These are phyloP conservation scores for Candida broadrunensis DNA, from an alignment of 805 yeast species.

Conservation along the genomic window DNA sequence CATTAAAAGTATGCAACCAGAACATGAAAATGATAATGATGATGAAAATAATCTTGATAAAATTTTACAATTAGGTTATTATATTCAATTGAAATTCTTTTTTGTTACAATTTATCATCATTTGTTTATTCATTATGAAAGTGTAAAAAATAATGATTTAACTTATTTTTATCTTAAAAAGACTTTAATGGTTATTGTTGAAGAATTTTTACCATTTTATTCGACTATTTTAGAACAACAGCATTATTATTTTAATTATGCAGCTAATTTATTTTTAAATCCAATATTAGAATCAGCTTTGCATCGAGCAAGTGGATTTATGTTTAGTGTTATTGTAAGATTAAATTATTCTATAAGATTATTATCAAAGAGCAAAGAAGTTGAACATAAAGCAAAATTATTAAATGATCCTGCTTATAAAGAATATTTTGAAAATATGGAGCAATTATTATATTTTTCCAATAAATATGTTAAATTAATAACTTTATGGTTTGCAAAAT, in stretches of 20 bases:
- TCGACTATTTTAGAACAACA: constrained; percentile 23
- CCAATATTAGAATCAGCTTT: constrained; percentile 30
- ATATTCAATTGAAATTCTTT: constrained; percentile 18
- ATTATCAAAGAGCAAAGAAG: constrained; percentile 11
- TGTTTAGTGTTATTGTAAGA: constrained; percentile 25
- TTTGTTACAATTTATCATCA: constrained; percentile 38
- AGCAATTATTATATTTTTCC: constrained; percentile 16
- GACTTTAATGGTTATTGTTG: constrained; percentile 21
- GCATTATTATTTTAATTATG: constrained; percentile 24
- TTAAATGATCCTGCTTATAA: constrained; percentile 11
- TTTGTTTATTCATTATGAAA: constrained; percentile 35
- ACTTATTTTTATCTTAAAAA: constrained; percentile 36
- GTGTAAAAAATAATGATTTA: constrained; percentile 22
- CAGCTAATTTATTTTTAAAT: constrained; percentile 28
- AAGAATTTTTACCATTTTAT: constrained; percentile 31
- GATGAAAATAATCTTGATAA: background rate
- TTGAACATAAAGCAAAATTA: constrained; percentile 16
- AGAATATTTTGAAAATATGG: constrained; percentile 12
- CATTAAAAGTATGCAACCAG: constrained; percentile 1
- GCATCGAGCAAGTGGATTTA: constrained; percentile 27
- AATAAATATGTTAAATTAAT: constrained; percentile 22
- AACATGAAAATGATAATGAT: background rate
- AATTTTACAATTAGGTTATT: constrained; percentile 1
- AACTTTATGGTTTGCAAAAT: constrained; percentile 29
- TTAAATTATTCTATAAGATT: constrained; percentile 23